These are phyloP conservation scores for Trichoderma hamatum DNA, from an alignment of 2,329 filamentous ascomycete genomes.

Conservation along the genomic window DNA sequence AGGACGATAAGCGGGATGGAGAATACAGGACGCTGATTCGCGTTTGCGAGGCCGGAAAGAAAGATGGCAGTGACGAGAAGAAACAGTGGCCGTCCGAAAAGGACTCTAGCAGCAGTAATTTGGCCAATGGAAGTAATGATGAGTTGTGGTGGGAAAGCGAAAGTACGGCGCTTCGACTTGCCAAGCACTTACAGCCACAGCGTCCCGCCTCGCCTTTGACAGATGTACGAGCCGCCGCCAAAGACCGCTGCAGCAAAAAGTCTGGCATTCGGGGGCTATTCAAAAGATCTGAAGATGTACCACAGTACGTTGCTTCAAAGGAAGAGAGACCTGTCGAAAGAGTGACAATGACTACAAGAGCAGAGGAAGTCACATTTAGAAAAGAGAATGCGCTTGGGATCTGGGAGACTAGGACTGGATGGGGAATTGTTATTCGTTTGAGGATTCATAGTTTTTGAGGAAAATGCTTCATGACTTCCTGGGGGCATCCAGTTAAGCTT, in stretches of 20 bases:
- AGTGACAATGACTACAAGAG: conserved; percentile 46
- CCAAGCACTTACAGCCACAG: conserved; percentile 47
- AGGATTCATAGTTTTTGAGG: conserved; percentile 7
- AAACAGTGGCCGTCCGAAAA: not conserved
- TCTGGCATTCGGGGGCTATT: conserved; percentile 41
- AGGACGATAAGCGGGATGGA: conserved; percentile 35
- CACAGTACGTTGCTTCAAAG: conserved; percentile 1
- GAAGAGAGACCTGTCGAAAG: conserved; percentile 28
- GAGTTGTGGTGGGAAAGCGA: conserved; percentile 54
- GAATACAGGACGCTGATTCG: conserved; percentile 41
- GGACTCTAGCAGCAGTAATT: not conserved
- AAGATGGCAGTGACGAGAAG: not conserved
- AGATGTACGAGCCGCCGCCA: conserved; percentile 35
- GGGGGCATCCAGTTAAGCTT: not conserved
- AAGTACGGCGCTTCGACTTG: conserved; percentile 49
- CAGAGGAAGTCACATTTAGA: conserved; percentile 56
- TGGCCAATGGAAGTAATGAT: not conserved
- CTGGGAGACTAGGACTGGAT: conserved; percentile 55
- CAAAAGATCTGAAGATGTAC: conserved; percentile 30
- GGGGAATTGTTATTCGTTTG: conserved; percentile 53
- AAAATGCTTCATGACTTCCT: not conserved
- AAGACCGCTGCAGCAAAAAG: conserved; percentile 41
- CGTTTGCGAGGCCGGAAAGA: conserved; percentile 30
- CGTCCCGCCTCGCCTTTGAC: conserved; percentile 28
- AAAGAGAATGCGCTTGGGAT: conserved; percentile 55